Evolutionary conservation across 305 asterid species (phyloP).

Genomic region (Coffea humblotiana): DNA sequence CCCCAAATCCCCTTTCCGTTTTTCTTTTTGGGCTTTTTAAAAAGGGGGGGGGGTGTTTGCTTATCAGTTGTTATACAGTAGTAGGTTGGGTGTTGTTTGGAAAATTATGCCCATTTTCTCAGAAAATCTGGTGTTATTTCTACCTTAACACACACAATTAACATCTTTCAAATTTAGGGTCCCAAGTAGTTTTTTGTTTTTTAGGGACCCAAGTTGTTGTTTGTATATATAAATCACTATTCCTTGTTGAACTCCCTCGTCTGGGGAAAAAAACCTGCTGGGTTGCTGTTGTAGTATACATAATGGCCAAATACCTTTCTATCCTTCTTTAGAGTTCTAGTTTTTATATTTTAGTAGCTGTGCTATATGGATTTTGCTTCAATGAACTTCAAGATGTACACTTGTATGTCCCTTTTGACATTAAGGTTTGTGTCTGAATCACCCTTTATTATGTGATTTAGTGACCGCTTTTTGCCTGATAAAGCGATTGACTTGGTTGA

Average conservation of each 20-base stretch:
- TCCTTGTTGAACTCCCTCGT: neutral
- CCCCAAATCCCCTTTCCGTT: neutral
- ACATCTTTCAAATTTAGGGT: neutral
- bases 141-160: neutral
- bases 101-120: neutral
- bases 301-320: too few species aligned
- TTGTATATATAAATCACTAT: neutral
- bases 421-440: constrained; percentile 5
- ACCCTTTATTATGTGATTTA: constrained; percentile 31
- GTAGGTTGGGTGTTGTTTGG: neutral
- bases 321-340: neutral
- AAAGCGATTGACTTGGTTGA: constrained; percentile 98
- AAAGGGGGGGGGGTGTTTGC: too few species aligned
- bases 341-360: neutral
- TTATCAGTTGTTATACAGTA: neutral
- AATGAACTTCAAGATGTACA: neutral
- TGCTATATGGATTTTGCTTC: neutral
- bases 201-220: neutral
- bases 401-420: neutral
- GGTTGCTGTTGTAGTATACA: neutral
- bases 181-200: neutral
- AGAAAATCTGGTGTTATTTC: neutral
- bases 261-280: neutral
- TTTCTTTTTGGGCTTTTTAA: neutral
- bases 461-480: constrained; percentile 97